Conservation (phyloP, 495 filamentous ascomycete species). For the Tuber microsphaerosporum region DNA sequence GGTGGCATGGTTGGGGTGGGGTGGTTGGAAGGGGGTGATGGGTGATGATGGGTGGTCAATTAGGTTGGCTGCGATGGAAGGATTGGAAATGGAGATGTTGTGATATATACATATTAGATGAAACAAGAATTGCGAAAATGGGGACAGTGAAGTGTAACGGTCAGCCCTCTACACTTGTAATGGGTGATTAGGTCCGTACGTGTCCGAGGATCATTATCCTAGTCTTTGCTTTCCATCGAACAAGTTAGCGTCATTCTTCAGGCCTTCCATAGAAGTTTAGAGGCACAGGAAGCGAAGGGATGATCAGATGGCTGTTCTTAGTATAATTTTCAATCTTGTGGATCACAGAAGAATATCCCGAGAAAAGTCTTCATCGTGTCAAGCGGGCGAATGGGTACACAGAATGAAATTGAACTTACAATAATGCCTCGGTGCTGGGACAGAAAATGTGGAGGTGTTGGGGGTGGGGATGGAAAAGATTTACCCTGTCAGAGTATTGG, state of each 20-base stretch:
- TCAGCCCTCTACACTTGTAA: no score
- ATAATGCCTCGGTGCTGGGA: neutral
- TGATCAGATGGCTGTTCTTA: conserved; percentile 4
- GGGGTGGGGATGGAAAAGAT: neutral
- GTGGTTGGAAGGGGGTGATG: neutral
- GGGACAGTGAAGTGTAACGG: neutral
- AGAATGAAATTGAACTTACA: neutral
- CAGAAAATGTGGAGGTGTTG: neutral
- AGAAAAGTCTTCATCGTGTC: neutral
- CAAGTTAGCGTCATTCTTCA: neutral
- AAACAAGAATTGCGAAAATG: neutral
- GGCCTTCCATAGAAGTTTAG: neutral
- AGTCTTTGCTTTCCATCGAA: neutral
- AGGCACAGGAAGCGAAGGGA: neutral
- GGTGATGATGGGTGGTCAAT: neutral
- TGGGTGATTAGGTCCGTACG: neutral
- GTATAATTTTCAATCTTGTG: neutral
- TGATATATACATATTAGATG: no score
- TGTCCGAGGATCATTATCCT: neutral
- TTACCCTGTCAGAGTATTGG: neutral
- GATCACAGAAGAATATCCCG: neutral
- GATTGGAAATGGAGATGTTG: neutral
- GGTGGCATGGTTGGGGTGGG: conserved; percentile 1
- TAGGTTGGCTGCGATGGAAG: conserved; percentile 7
- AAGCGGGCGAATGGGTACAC: neutral